These are phyloP conservation scores for Camelina laxa DNA, from an alignment of 345 rosid species.

Conservation along the genomic window DNA sequence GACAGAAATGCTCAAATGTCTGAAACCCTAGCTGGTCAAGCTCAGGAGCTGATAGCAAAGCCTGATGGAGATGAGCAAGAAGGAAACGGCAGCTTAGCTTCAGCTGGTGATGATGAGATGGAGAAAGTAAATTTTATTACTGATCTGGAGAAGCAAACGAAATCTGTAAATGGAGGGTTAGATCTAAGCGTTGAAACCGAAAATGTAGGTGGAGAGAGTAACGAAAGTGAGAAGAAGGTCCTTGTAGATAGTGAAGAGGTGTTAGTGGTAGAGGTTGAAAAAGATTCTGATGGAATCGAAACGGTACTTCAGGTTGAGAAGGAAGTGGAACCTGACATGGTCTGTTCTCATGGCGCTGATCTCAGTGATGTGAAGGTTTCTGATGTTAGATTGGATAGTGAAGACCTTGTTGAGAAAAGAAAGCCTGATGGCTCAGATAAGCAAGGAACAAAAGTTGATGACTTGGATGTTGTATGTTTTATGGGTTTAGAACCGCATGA, in stretches of 20 bases:
- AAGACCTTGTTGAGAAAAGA: slow-evolving; percentile 20
- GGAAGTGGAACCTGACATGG: slow-evolving; percentile 16
- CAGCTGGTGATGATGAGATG: slow-evolving; percentile 25
- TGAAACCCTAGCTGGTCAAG: slow-evolving; percentile 36
- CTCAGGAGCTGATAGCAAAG: slow-evolving; percentile 29
- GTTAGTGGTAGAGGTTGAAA: slow-evolving; percentile 18
- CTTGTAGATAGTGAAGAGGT: slow-evolving; percentile 29
- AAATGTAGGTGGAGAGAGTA: slow-evolving; percentile 18
- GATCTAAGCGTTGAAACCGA: slow-evolving; percentile 31
- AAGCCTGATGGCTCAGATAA: slow-evolving; percentile 24
- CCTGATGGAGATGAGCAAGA: slow-evolving; percentile 1
- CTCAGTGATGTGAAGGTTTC: slow-evolving; percentile 22
- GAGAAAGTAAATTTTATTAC: slow-evolving; percentile 13
- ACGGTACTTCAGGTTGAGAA: slow-evolving; percentile 12
- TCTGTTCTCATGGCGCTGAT: slow-evolving; percentile 23
- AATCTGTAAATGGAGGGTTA: slow-evolving; percentile 31
- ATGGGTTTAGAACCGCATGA: slow-evolving; percentile 34
- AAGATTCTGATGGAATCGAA: slow-evolving; percentile 22
- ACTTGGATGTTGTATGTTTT: slow-evolving; percentile 6
- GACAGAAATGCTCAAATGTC: slow-evolving; percentile 21
- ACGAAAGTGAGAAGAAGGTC: slow-evolving; percentile 23
- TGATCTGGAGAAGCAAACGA: slow-evolving; percentile 21
- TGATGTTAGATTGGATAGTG: slow-evolving; percentile 7
- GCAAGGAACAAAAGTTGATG: slow-evolving; percentile 39
- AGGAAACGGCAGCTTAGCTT: slow-evolving; percentile 4